These are phyloP conservation scores for Hortiboletus flavorubellus DNA, from an alignment of 768 basidiomycete species.

Conservation along the genomic window DNA sequence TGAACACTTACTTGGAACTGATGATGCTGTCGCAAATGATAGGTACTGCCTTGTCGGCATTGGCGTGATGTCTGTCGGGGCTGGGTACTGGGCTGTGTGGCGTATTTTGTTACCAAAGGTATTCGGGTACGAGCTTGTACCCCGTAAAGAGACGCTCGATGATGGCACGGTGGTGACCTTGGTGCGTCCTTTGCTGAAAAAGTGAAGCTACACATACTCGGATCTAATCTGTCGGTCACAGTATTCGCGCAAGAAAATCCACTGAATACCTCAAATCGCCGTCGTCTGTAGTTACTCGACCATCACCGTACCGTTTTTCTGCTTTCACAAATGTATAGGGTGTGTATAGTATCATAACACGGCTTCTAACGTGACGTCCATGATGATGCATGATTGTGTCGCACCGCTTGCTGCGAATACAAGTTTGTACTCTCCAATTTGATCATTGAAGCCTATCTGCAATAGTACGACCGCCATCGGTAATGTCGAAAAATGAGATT, in stretches of 20 bases:
- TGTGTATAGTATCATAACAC: background rate
- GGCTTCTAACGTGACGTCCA: too few relatives aligned
- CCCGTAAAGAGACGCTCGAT: slow-evolving; percentile 44
- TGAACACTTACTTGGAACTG: slow-evolving; percentile 15
- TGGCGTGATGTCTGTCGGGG: slow-evolving; percentile 42
- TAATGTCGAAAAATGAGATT: too few relatives aligned
- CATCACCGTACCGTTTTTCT: background rate
- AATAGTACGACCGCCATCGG: too few relatives aligned
- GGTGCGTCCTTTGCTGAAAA: slow-evolving; percentile 32
- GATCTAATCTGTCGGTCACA: background rate
- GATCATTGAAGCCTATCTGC: too few relatives aligned
- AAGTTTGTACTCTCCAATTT: too few relatives aligned
- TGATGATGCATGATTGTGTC: too few relatives aligned
- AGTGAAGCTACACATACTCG: too few relatives aligned
- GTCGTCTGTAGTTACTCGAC: background rate
- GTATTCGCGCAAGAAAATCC: slow-evolving; percentile 13
- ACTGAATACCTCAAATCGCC: background rate
- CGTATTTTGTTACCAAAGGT: slow-evolving; percentile 46
- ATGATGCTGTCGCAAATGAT: background rate
- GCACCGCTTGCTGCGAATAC: too few relatives aligned
- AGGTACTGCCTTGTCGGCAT: slow-evolving; percentile 57
- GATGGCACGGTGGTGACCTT: slow-evolving; percentile 55
- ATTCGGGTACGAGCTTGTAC: slow-evolving; percentile 46
- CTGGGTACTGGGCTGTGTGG: slow-evolving; percentile 56
- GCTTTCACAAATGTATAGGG: background rate